Conservation (phyloP, 495 filamentous ascomycete genomes). For the Amorphotheca resinae region DNA sequence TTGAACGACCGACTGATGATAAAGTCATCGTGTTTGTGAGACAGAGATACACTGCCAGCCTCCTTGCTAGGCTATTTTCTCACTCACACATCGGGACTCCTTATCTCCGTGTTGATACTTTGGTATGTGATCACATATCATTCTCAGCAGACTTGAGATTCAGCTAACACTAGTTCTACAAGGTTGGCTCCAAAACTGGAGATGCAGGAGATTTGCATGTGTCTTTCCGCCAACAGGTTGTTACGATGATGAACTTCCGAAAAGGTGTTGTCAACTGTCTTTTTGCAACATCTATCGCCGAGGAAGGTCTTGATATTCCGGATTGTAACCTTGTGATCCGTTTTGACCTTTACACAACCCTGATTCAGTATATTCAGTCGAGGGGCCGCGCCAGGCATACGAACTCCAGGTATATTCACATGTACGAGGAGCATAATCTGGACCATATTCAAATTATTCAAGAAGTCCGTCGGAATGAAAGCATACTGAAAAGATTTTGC, state of each 20-base stretch:
- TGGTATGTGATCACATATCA: conserved; percentile 25
- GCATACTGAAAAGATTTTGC: conserved; percentile 62
- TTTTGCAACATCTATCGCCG: conserved; percentile 82
- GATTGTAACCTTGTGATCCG: conserved; percentile 86
- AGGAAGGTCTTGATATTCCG: conserved; percentile 92
- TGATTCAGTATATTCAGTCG: conserved; percentile 95
- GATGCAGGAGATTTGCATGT: conserved; percentile 38
- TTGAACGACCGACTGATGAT: conserved; percentile 38
- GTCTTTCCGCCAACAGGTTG: conserved; percentile 62
- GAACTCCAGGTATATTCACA: conserved; percentile 71
- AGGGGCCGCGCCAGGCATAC: conserved; percentile 73
- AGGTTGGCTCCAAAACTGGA: conserved; percentile 17
- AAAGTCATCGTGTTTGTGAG: conserved; percentile 87
- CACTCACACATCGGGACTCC: conserved; percentile 38
- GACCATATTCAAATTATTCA: conserved; percentile 41
- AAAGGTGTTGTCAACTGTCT: conserved; percentile 77
- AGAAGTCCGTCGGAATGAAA: conserved; percentile 42
- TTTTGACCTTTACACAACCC: conserved; percentile 80
- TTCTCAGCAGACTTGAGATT: conserved; percentile 40
- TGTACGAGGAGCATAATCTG: conserved; percentile 59
- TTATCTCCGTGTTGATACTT: conserved; percentile 48
- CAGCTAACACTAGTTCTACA: not conserved
- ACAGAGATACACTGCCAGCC: conserved; percentile 60
- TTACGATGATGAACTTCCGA: conserved; percentile 65
- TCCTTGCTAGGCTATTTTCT: conserved; percentile 54